Conservation (phyloP, 805 yeast species). For the Vanderwaltozyma yarrowii region DNA sequence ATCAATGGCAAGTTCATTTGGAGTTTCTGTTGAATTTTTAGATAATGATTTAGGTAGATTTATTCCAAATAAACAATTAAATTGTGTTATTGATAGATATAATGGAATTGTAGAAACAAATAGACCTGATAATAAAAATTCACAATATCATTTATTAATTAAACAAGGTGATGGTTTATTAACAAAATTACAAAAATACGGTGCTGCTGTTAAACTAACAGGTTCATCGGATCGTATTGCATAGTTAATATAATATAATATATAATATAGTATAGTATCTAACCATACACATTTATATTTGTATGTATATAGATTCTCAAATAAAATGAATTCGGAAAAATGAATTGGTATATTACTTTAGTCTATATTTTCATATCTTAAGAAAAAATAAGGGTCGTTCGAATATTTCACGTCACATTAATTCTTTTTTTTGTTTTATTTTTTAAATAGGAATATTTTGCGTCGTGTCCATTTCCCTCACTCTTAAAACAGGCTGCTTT, state of each 20-base stretch:
- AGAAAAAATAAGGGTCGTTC: no score
- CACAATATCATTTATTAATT: conserved; percentile 79
- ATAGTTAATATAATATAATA: background rate
- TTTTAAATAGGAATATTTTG: no score
- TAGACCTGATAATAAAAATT: conserved; percentile 92
- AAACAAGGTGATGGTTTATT: conserved; percentile 88
- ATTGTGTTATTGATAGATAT: conserved; percentile 92
- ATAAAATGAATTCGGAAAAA: no score
- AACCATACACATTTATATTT: no score
- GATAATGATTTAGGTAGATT: conserved; percentile 83
- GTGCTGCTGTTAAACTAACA: conserved; percentile 91
- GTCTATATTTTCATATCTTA: no score
- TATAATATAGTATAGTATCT: no score
- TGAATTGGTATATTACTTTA: no score
- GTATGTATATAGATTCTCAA: no score
- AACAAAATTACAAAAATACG: conserved; percentile 92
- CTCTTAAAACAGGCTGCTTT: no score
- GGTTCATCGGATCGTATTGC: conserved; percentile 33
- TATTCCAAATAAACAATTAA: conserved; percentile 86
- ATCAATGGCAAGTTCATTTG: conserved; percentile 91
- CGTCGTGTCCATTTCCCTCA: no score
- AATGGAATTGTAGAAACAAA: conserved; percentile 93
- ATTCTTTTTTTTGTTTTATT: no score
- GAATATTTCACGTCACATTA: no score
- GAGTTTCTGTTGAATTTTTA: conserved; percentile 77